Conservation (phyloP, 148 eudicot genomes). For the Rhododendron williamsianum region DNA sequence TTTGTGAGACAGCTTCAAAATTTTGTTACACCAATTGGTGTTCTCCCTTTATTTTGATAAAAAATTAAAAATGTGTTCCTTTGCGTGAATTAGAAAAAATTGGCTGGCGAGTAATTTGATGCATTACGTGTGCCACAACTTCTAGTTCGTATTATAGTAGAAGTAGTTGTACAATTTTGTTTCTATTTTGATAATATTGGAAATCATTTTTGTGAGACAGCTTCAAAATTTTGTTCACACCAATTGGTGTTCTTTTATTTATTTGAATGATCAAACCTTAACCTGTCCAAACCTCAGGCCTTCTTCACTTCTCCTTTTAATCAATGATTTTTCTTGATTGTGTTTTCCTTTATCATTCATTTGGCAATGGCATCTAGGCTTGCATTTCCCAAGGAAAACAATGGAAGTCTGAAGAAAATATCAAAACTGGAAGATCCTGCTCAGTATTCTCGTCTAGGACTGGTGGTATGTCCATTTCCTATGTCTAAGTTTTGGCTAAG, state of each 20-base stretch:
- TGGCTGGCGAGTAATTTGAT: too few relatives aligned
- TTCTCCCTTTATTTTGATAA: neutral
- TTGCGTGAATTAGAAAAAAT: too few relatives aligned
- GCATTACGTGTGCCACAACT: too few relatives aligned
- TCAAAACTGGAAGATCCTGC: conserved; percentile 79
- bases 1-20: neutral
- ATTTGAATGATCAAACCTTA: neutral
- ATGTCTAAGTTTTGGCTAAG: neutral
- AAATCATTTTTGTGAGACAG: neutral
- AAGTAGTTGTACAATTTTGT: neutral
- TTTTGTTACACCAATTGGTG: neutral
- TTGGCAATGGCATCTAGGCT: conserved; percentile 36
- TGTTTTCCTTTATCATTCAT: neutral
- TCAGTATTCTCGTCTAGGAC: conserved; percentile 52
- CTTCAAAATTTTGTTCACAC: neutral
- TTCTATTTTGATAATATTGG: neutral
- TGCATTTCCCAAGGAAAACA: conserved; percentile 85
- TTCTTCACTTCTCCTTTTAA: neutral
- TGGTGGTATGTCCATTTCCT: conserved; percentile 51
- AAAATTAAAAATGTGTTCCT: too few relatives aligned
- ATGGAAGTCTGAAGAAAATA: conserved; percentile 81
- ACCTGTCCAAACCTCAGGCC: neutral
- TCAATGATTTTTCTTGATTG: neutral
- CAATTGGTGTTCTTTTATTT: too few relatives aligned
- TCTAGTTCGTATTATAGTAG: too few relatives aligned